Conservation (phyloP, 495 filamentous ascomycete species). For the Geopyxis carbonaria region DNA sequence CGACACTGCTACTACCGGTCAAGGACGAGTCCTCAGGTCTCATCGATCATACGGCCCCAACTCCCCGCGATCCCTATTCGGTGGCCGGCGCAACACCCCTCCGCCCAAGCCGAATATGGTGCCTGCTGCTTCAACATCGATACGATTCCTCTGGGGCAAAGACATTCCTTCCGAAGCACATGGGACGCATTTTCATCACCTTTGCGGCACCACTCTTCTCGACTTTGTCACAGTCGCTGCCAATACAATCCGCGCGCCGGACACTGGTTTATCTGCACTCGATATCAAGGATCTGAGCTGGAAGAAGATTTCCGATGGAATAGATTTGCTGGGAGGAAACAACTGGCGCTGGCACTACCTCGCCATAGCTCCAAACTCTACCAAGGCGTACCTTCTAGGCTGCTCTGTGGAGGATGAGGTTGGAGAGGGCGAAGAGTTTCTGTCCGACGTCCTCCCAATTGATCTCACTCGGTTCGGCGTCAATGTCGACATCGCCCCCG, state of each 20-base stretch:
- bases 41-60: constrained; percentile 23
- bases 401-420: constrained; percentile 52
- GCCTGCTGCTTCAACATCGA: constrained; percentile 62
- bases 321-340: constrained; percentile 64
- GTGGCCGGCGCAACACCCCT: constrained; percentile 27
- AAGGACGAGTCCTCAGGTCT: constrained; percentile 23
- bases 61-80: constrained; percentile 33
- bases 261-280: constrained; percentile 76
- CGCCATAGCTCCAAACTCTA: constrained; percentile 77
- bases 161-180: constrained; percentile 75
- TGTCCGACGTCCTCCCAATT: constrained; percentile 83
- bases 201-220: constrained; percentile 77
- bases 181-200: constrained; percentile 85
- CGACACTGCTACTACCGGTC: constrained; percentile 15
- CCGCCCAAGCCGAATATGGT: constrained; percentile 30
- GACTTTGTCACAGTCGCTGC: constrained; percentile 91
- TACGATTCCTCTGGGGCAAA: constrained; percentile 75
- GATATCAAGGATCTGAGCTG: constrained; percentile 74
- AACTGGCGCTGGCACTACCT: constrained; percentile 96
- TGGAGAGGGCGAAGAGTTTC: constrained; percentile 58
- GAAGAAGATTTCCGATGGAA: constrained; percentile 84
- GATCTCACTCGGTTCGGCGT: constrained; percentile 43
- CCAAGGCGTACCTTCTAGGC: constrained; percentile 91
- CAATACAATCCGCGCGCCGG: constrained; percentile 60
- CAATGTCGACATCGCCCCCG: constrained; percentile 8